Evolutionary conservation across 2,329 filamentous ascomycete species (phyloP).

Genomic region (Arthroderma sp.): DNA sequence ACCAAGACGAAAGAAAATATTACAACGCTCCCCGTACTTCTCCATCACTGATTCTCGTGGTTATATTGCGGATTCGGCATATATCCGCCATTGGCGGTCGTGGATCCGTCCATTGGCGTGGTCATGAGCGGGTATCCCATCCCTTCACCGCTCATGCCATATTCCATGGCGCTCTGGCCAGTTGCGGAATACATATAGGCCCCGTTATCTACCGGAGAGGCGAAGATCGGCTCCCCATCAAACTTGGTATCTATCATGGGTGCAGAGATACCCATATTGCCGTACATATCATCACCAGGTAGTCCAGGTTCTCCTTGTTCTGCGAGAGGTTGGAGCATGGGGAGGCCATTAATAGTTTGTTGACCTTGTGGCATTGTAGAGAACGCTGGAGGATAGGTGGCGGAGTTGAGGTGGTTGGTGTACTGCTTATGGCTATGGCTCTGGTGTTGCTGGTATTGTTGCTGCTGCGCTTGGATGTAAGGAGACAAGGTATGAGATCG

Average conservation of each 20-base stretch:
- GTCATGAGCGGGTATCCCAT: not conserved
- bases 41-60: not conserved
- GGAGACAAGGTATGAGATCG: not conserved
- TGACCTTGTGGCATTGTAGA: not conserved
- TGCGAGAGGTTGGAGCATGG: not conserved
- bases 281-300: not conserved
- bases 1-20: not conserved
- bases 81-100: not conserved
- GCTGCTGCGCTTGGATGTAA: conserved; percentile 2
- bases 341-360: not conserved
- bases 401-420: not conserved
- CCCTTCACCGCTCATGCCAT: not conserved
- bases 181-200: not conserved
- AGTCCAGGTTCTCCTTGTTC: not conserved
- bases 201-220: conserved; percentile 5
- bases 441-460: not conserved
- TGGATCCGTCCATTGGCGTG: not conserved
- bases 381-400: not conserved
- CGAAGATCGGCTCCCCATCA: not conserved
- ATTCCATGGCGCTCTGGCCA: not conserved
- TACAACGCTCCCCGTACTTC: not conserved
- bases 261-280: conserved; percentile 1
- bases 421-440: not conserved
- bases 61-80: conserved; percentile 1
- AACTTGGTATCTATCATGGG: conserved; percentile 2